These are phyloP conservation scores for Collybia sordida DNA, from an alignment of 768 basidiomycete genomes.

Conservation along the genomic window DNA sequence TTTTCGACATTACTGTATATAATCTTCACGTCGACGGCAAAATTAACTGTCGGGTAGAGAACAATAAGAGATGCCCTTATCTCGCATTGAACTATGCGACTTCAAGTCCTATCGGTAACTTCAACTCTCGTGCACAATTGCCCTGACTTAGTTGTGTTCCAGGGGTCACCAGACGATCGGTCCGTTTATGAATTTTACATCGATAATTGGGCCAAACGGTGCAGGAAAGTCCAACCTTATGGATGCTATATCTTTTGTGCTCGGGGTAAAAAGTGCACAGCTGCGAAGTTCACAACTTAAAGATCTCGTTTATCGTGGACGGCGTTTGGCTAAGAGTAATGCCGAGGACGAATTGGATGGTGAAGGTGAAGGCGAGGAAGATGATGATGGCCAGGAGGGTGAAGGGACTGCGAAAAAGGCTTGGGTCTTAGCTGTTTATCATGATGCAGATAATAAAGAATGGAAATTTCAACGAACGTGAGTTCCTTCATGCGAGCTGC, in stretches of 20 bases:
- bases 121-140: not conserved
- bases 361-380: slow-evolving; percentile 51
- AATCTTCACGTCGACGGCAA: not conserved
- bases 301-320: slow-evolving; percentile 94
- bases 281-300: slow-evolving; percentile 91
- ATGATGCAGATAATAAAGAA: slow-evolving; percentile 75
- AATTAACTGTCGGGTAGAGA: not conserved
- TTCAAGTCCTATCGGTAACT: slow-evolving; percentile 92
- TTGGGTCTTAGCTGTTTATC: slow-evolving; percentile 92
- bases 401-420: slow-evolving; percentile 90
- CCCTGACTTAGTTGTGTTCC: slow-evolving; percentile 3
- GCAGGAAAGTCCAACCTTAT: slow-evolving; percentile 99
- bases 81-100: slow-evolving; percentile 88
- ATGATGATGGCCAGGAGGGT: slow-evolving; percentile 49
- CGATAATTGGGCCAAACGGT: slow-evolving; percentile 97
- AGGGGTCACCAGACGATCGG: slow-evolving; percentile 86
- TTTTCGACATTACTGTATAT: not conserved
- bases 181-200: slow-evolving; percentile 92
- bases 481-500: slow-evolving; percentile 28
- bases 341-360: slow-evolving; percentile 44
- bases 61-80: slow-evolving; percentile 62
- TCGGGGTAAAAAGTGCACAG: slow-evolving; percentile 93
- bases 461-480: slow-evolving; percentile 93
- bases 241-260: slow-evolving; percentile 99
- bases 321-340: slow-evolving; percentile 55